Evolutionary conservation across 306 rosid genomes (phyloP).

Genomic region (Fragaria vesca): DNA sequence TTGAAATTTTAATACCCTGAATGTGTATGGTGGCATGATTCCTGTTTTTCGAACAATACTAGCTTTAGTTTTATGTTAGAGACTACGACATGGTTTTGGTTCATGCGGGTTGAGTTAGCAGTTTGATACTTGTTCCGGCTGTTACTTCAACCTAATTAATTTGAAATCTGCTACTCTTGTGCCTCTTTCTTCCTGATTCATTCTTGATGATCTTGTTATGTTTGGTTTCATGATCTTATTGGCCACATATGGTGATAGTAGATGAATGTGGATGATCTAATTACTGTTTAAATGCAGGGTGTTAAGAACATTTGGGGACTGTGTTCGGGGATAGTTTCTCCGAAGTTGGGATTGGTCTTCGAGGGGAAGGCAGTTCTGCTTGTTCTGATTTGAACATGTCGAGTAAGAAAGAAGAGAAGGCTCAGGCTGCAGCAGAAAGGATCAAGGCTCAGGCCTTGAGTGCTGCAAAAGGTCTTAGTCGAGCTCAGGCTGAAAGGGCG

Average conservation of each 20-base stretch:
- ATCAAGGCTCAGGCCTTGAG: conserved; percentile 92
- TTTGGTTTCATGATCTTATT: not conserved
- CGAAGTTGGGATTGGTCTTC: not conserved
- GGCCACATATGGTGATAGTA: not conserved
- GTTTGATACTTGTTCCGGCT: not conserved
- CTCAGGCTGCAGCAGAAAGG: conserved; percentile 92
- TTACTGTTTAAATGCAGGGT: conserved; percentile 16
- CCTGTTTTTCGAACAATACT: not conserved
- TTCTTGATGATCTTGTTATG: not conserved
- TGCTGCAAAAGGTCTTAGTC: conserved; percentile 96
- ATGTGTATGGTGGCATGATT: not conserved
- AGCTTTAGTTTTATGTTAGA: not conserved
- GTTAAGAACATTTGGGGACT: not conserved
- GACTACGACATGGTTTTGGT: not conserved
- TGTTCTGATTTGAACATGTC: conserved; percentile 50
- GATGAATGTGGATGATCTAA: not conserved
- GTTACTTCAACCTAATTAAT: not conserved
- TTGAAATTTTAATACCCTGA: too few relatives aligned
- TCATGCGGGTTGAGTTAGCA: not conserved
- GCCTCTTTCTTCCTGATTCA: not conserved
- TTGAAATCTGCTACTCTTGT: not conserved
- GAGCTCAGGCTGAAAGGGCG: conserved; percentile 96
- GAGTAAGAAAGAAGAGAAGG: conserved; percentile 93
- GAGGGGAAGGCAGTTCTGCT: not conserved
- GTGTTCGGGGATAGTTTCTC: not conserved